Conservation (phyloP, 2,329 filamentous ascomycete species). For the Parafenestella ontariensis region DNA sequence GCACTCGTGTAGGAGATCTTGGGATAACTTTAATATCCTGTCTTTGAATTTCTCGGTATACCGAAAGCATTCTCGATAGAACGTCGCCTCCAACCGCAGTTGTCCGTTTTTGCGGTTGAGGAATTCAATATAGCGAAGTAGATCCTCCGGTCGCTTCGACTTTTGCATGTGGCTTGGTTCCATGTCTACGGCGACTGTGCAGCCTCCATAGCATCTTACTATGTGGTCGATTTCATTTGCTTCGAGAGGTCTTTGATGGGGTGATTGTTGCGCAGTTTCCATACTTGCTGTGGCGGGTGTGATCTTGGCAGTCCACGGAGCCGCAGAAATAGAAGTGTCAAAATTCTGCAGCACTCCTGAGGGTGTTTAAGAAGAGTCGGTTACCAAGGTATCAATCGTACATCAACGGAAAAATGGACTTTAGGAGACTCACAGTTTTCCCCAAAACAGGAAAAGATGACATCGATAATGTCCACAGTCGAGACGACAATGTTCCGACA, state of each 20-base stretch:
- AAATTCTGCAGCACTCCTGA: too few species aligned
- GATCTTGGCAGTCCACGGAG: too few species aligned
- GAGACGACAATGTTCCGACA: too few species aligned
- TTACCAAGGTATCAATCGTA: too few species aligned
- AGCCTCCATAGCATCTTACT: conserved; percentile 14
- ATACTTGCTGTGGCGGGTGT: too few species aligned
- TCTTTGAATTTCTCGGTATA: conserved; percentile 14
- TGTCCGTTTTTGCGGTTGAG: conserved; percentile 14
- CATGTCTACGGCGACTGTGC: conserved; percentile 18
- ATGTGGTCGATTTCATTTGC: conserved; percentile 20
- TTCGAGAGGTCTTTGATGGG: conserved; percentile 8
- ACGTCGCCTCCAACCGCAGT: conserved; percentile 18
- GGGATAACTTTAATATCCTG: conserved; percentile 6
- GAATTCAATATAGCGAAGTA: conserved; percentile 11
- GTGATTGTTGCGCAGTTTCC: too few species aligned
- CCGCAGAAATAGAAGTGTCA: too few species aligned
- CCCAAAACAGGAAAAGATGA: conserved; percentile 6
- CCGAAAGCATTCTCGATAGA: conserved; percentile 16
- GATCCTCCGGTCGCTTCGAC: conserved; percentile 12
- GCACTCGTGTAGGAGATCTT: conserved; percentile 18
- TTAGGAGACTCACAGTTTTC: conserved; percentile 15
- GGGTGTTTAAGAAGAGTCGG: too few species aligned
- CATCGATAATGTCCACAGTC: too few species aligned
- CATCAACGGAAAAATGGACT: conserved; percentile 7
- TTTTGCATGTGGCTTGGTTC: conserved; percentile 13